Percentiles rank a stretch among this genome's conserved stretches.
Evolutionary conservation across 108 stramenopile genomes (phyloP).

Genomic region (Aurantiochytrium sp.): DNA sequence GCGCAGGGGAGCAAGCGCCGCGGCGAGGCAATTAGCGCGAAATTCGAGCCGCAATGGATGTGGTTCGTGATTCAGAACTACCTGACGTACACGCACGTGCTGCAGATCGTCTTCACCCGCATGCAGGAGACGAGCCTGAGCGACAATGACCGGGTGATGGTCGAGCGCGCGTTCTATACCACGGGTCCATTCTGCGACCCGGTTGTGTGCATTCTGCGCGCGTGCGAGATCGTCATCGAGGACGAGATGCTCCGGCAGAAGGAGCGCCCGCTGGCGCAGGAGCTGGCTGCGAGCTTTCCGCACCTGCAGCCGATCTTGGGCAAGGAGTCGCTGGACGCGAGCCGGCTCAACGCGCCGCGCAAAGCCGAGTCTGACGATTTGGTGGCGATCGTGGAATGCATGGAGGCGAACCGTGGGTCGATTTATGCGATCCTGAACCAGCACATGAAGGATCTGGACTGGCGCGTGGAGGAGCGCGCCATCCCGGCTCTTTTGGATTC

Average conservation of each 20-base stretch:
- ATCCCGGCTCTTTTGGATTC: neutral
- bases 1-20: neutral
- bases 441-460: neutral
- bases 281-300: neutral
- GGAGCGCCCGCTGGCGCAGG: neutral
- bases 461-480: neutral
- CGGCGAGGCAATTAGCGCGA: neutral
- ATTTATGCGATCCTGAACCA: neutral
- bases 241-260: neutral
- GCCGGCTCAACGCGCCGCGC: neutral
- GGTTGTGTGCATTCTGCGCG: neutral
- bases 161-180: neutral
- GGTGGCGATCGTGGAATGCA: neutral
- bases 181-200: neutral
- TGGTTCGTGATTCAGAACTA: slow-evolving; percentile 21
- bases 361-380: neutral
- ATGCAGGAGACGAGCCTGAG: neutral
- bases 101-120: neutral
- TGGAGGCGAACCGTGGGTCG: neutral
- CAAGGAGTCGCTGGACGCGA: neutral
- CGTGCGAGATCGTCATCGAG: slow-evolving; percentile 17
- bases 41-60: slow-evolving; percentile 7
- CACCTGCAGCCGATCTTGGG: neutral
- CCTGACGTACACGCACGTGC: neutral
- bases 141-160: neutral